A percentile compares a stretch with the other conserved stretches of the same genome.
These are phyloP conservation scores for Marasmius oreades DNA, from an alignment of 1,284 basidiomycete genomes.

Conservation along the genomic window DNA sequence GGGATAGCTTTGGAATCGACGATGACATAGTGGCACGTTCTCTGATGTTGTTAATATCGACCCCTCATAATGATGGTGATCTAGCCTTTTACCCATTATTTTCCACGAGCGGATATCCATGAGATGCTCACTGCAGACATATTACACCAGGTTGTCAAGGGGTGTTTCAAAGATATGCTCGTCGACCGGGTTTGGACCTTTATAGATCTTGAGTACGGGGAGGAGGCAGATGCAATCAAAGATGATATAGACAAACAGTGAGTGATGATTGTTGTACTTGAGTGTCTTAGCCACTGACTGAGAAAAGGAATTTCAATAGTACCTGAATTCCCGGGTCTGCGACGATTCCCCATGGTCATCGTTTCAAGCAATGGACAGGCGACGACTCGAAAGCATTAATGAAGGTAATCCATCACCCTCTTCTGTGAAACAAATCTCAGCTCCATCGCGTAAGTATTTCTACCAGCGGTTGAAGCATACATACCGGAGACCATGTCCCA, in stretches of 20 bases:
- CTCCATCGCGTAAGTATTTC: constrained; percentile 26
- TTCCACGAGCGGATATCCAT: constrained; percentile 25
- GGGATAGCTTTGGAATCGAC: constrained; percentile 16
- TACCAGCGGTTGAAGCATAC: constrained; percentile 25
- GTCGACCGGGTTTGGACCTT: constrained; percentile 24
- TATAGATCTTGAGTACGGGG: constrained; percentile 14
- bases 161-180: constrained; percentile 29
- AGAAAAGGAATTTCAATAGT: constrained; percentile 6
- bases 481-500: constrained; percentile 22
- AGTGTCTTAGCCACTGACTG: background rate
- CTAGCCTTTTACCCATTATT: constrained; percentile 13
- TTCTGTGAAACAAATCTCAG: background rate
- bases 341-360: constrained; percentile 25
- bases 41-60: background rate
- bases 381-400: constrained; percentile 29
- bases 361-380: constrained; percentile 29
- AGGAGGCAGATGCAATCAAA: constrained; percentile 20
- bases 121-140: constrained; percentile 25
- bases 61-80: background rate
- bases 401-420: constrained; percentile 21
- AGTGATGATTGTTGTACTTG: background rate
- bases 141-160: constrained; percentile 33
- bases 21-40: constrained; percentile 9
- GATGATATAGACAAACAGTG: constrained; percentile 28
- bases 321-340: constrained; percentile 23